phyloP scores from a whole-genome alignment of 179 eudicot genomes.

The Pouteria campechiana region DNA sequence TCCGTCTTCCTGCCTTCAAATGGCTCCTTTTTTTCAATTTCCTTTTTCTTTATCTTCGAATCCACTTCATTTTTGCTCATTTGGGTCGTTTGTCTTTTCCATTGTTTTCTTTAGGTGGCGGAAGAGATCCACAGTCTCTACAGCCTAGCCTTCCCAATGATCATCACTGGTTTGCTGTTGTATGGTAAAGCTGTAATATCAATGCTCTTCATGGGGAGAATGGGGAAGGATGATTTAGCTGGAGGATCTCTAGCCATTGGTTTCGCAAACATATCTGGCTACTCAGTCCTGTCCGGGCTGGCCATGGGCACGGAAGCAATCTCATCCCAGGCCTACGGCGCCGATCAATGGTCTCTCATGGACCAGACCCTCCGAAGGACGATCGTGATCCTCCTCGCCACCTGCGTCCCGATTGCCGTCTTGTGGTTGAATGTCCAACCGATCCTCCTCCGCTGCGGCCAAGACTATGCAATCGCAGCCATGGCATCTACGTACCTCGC shows the following conservation, averaged over 20 bases:
- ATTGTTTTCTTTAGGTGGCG: too few species aligned
- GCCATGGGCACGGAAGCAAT: conserved; percentile 81
- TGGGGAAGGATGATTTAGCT: conserved; percentile 80
- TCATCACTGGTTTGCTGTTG: conserved; percentile 50
- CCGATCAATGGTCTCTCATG: conserved; percentile 44
- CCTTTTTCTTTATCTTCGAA: too few species aligned
- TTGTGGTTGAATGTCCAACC: conserved; percentile 55
- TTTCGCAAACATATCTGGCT: conserved; percentile 83
- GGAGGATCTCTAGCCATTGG: conserved; percentile 95
- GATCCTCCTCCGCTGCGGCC: conserved; percentile 30
- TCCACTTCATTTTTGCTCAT: too few species aligned
- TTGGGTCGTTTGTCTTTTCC: too few species aligned
- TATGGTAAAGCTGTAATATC: conserved; percentile 65
- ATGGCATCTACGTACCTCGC: conserved; percentile 37
- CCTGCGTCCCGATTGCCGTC: conserved; percentile 49
- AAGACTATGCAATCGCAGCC: conserved; percentile 34
- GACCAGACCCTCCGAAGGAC: conserved; percentile 57
- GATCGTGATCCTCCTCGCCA: conserved; percentile 24
- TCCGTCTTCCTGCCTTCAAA: too few species aligned
- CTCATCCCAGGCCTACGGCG: conserved; percentile 63
- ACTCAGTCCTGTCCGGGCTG: conserved; percentile 77
- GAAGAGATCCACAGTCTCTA: conserved; percentile 58
- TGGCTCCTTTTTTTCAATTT: too few species aligned
- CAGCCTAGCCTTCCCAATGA: conserved; percentile 50
- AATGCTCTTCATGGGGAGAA: conserved; percentile 77